Percentiles rank a stretch among this genome's conserved stretches.
Evolutionary conservation across 2,329 filamentous ascomycete genomes (phyloP).

Genomic region (Talaromyces albobiverticillius): DNA sequence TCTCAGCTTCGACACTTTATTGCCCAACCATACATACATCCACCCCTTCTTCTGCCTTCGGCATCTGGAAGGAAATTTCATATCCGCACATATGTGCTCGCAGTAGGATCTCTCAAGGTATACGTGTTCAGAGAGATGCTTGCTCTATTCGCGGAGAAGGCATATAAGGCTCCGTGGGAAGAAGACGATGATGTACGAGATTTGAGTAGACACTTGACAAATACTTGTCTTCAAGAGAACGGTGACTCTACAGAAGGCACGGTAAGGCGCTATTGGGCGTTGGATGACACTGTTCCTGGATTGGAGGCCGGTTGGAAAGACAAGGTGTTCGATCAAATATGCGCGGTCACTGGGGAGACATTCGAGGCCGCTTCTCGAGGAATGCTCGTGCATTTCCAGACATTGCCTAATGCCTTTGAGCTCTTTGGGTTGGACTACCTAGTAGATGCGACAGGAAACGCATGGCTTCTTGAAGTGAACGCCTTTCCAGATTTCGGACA

Average conservation of each 20-base stretch:
- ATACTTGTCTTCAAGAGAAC: slow-evolving; percentile 81
- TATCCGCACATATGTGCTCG: slow-evolving; percentile 86
- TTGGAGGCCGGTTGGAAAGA: slow-evolving; percentile 49
- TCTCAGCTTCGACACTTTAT: slow-evolving; percentile 95
- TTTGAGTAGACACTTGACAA: slow-evolving; percentile 80
- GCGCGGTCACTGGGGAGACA: slow-evolving; percentile 66
- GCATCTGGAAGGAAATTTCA: slow-evolving; percentile 81
- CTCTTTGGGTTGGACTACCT: slow-evolving; percentile 89
- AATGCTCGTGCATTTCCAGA: slow-evolving; percentile 90
- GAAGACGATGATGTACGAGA: slow-evolving; percentile 45
- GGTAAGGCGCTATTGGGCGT: slow-evolving; percentile 72
- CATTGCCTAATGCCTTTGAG: slow-evolving; percentile 84
- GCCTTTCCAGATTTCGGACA: slow-evolving; percentile 95
- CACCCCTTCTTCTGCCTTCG: slow-evolving; percentile 69
- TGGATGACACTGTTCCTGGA: slow-evolving; percentile 46
- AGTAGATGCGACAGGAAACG: slow-evolving; percentile 62
- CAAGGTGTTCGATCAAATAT: slow-evolving; percentile 71
- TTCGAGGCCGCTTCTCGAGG: slow-evolving; percentile 83
- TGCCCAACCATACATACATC: slow-evolving; percentile 90
- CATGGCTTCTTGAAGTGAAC: slow-evolving; percentile 87
- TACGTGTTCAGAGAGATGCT: slow-evolving; percentile 91
- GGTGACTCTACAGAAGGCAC: slow-evolving; percentile 56
- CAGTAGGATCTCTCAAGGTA: slow-evolving; percentile 71
- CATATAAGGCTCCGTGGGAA: slow-evolving; percentile 64
- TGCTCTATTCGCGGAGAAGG: slow-evolving; percentile 77